Percentiles rank a stretch among this genome's conserved stretches.
Evolutionary conservation across 352 stramenopile genomes (phyloP).

Genomic region (Blastocystis sp.): DNA sequence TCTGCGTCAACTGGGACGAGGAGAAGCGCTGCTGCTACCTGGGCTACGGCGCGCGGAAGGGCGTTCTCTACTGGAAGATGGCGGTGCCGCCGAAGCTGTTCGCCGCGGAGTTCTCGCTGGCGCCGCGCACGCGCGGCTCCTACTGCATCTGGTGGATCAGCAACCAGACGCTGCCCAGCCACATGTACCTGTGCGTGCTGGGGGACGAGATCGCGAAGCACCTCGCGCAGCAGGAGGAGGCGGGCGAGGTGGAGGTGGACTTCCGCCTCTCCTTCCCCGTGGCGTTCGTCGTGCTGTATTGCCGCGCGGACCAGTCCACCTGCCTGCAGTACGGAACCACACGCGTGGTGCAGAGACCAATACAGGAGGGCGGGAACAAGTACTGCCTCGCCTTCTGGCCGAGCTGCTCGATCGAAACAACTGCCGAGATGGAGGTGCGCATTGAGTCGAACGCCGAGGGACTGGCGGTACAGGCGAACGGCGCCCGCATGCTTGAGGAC

Average conservation of each 20-base stretch:
- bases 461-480: neutral
- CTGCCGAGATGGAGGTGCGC: neutral
- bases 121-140: neutral
- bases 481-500: neutral
- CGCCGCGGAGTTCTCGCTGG: neutral
- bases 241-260: neutral
- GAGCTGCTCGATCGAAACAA: neutral
- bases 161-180: constrained; percentile 3
- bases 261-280: constrained; percentile 14
- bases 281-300: constrained; percentile 19
- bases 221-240: neutral
- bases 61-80: constrained; percentile 44
- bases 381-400: neutral
- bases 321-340: neutral
- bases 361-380: neutral
- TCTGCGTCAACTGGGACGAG: constrained; percentile 29
- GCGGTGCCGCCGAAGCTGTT: neutral
- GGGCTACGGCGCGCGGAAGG: neutral
- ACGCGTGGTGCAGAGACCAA: neutral
- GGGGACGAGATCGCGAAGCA: neutral
- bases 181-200: neutral
- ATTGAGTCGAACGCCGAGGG: neutral
- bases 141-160: constrained; percentile 23
- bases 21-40: neutral
- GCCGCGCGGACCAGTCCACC: neutral